These are phyloP conservation scores for Xylaria sp. DNA, from an alignment of 2,329 filamentous ascomycete species.

Conservation along the genomic window DNA sequence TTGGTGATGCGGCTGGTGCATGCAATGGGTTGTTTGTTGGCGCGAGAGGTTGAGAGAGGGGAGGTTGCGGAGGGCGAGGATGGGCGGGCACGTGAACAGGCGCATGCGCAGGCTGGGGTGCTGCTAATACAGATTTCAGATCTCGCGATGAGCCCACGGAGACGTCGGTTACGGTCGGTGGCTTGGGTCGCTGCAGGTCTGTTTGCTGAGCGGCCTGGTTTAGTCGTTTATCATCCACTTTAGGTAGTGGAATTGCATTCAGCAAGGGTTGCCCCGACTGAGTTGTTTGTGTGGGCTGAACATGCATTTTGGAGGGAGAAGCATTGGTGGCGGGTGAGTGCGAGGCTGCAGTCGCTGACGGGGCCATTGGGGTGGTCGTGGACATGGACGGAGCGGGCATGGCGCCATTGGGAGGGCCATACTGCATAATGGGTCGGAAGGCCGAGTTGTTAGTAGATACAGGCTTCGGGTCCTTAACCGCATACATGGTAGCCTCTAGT, in stretches of 20 bases:
- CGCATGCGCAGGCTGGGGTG: conserved; percentile 38
- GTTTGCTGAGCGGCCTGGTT: conserved; percentile 26
- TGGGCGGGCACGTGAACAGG: conserved; percentile 26
- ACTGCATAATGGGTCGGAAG: conserved; percentile 66
- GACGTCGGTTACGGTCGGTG: conserved; percentile 22
- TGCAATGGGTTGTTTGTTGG: conserved; percentile 33
- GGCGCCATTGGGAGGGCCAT: conserved; percentile 66
- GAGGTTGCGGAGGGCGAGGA: conserved; percentile 40
- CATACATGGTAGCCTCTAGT: conserved; percentile 76
- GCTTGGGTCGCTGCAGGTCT: conserved; percentile 28
- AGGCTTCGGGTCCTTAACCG: conserved; percentile 68
- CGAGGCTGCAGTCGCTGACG: conserved; percentile 1
- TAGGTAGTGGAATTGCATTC: conserved; percentile 1
- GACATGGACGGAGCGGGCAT: conserved; percentile 61
- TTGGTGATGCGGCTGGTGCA: conserved; percentile 29
- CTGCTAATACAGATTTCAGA: conserved; percentile 42
- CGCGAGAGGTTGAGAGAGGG: conserved; percentile 40
- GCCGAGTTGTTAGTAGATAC: conserved; percentile 45
- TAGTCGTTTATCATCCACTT: conserved; percentile 6
- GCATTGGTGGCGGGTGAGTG: no score
- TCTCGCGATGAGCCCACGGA: conserved; percentile 36
- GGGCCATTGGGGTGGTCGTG: conserved; percentile 31
- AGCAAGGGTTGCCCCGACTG: conserved; percentile 3
- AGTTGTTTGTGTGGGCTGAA: conserved; percentile 2
- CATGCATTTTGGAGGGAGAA: conserved; percentile 11